Conservation (phyloP, 2,329 filamentous ascomycete genomes). For the Aureobasidium uvarum region DNA sequence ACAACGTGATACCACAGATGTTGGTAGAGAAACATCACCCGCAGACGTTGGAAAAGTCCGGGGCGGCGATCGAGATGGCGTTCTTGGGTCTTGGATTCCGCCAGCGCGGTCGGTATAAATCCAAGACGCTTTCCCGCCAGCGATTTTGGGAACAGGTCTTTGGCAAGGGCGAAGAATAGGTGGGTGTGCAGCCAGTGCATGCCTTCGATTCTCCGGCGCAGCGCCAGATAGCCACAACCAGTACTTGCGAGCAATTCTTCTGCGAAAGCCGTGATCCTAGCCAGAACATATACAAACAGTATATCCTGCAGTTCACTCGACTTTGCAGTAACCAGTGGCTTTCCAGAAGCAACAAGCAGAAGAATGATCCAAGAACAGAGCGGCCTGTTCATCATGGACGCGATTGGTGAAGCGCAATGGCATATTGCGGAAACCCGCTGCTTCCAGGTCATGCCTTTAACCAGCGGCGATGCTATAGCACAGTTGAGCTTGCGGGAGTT, state of each 20-base stretch:
- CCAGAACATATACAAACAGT: neutral
- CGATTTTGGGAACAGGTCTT: conserved; percentile 11
- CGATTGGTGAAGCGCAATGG: conserved; percentile 8
- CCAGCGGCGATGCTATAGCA: neutral
- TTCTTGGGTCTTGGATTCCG: conserved; percentile 22
- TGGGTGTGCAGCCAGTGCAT: conserved; percentile 18
- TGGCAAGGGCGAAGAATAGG: conserved; percentile 9
- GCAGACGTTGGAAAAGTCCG: neutral
- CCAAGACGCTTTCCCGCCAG: neutral
- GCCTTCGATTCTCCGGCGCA: conserved; percentile 10
- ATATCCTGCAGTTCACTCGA: neutral
- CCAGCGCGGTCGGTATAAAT: conserved; percentile 13
- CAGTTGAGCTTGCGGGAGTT: conserved; percentile 18
- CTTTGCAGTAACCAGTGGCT: neutral
- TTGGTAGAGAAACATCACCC: conserved; percentile 53
- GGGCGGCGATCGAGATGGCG: conserved; percentile 12
- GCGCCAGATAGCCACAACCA: conserved; percentile 13
- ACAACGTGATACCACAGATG: conserved; percentile 54
- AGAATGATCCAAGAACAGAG: conserved; percentile 22
- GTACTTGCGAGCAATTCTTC: conserved; percentile 19
- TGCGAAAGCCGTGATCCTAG: neutral
- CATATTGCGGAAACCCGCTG: conserved; percentile 15
- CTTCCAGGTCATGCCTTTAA: conserved; percentile 15
- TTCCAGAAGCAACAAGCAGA: conserved; percentile 11
- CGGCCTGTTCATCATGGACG: conserved; percentile 23